These are phyloP conservation scores for Globisporangium iwayamae DNA, from an alignment of 352 stramenopile species.

Conservation along the genomic window DNA sequence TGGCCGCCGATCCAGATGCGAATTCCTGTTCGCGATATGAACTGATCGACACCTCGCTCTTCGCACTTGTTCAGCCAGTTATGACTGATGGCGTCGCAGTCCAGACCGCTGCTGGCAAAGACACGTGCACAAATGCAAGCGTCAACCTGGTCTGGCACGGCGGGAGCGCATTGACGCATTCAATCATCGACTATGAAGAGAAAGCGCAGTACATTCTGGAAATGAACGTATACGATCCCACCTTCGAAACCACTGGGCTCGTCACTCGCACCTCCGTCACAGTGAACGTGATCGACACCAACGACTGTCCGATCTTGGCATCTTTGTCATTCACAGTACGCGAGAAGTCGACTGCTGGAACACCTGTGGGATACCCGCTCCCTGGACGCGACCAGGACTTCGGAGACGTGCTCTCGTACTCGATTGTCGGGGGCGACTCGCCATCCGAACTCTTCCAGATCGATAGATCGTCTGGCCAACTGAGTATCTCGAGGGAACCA, in stretches of 20 bases:
- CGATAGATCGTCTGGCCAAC: constrained; percentile 42
- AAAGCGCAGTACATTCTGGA: constrained; percentile 27
- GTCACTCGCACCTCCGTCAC: constrained; percentile 21
- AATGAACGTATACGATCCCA: constrained; percentile 33
- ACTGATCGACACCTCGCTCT: constrained; percentile 21
- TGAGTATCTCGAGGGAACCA: constrained; percentile 30
- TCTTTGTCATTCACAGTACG: constrained; percentile 38
- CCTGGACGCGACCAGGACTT: constrained; percentile 50
- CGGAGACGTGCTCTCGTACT: constrained; percentile 42
- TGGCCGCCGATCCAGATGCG: constrained; percentile 37
- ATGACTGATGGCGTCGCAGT: neutral
- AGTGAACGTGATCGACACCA: constrained; percentile 40
- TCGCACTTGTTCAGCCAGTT: neutral
- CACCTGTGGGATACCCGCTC: constrained; percentile 47
- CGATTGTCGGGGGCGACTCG: constrained; percentile 24
- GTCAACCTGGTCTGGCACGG: constrained; percentile 9
- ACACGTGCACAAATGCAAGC: neutral
- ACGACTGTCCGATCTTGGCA: constrained; percentile 50
- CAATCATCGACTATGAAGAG: constrained; percentile 34
- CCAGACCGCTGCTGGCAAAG: neutral
- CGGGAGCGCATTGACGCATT: neutral
- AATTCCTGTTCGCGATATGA: constrained; percentile 44
- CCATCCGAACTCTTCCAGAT: constrained; percentile 35
- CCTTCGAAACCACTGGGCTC: constrained; percentile 27
- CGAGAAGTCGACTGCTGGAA: constrained; percentile 26